Evolutionary conservation across 345 rosid genomes (phyloP).

Genomic region (Barbarea vulgaris): DNA sequence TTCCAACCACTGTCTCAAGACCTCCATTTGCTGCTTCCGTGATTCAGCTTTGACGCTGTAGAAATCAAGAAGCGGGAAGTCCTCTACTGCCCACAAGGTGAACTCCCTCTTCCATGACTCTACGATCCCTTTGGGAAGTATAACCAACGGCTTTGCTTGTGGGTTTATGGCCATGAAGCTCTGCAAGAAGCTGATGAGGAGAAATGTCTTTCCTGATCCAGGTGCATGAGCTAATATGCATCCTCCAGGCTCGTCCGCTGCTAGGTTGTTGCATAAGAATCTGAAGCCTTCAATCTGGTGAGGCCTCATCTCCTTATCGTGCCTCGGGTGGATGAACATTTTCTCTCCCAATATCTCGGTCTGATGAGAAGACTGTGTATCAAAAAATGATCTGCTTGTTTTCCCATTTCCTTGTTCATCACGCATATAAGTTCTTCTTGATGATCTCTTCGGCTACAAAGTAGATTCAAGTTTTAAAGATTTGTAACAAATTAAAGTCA

Average conservation of each 20-base stretch:
- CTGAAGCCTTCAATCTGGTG: conserved; percentile 89
- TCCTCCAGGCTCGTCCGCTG: conserved; percentile 76
- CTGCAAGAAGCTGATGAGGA: conserved; percentile 86
- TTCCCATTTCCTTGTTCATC: conserved; percentile 47
- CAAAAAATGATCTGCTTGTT: conserved; percentile 43
- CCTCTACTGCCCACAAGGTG: conserved; percentile 75
- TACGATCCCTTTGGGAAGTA: conserved; percentile 87
- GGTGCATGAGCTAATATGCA: conserved; percentile 98
- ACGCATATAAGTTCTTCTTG: conserved; percentile 51
- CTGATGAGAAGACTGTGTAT: conserved; percentile 43
- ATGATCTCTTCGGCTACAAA: conserved; percentile 60
- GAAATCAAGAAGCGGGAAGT: conserved; percentile 66
- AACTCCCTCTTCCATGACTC: conserved; percentile 91
- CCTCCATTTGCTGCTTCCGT: conserved; percentile 64
- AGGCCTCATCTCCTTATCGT: conserved; percentile 77
- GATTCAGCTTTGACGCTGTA: conserved; percentile 75
- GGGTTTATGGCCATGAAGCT: conserved; percentile 87
- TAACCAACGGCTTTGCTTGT: conserved; percentile 72
- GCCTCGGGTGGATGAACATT: conserved; percentile 84
- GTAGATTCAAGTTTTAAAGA: neutral
- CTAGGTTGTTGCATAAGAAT: conserved; percentile 74
- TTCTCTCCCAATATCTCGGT: conserved; percentile 53
- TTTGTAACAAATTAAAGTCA: neutral
- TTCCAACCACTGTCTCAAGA: conserved; percentile 70
- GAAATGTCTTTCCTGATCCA: conserved; percentile 95